Conservation (phyloP, 1,139 yeast species). For the Zygoascus sp. region DNA sequence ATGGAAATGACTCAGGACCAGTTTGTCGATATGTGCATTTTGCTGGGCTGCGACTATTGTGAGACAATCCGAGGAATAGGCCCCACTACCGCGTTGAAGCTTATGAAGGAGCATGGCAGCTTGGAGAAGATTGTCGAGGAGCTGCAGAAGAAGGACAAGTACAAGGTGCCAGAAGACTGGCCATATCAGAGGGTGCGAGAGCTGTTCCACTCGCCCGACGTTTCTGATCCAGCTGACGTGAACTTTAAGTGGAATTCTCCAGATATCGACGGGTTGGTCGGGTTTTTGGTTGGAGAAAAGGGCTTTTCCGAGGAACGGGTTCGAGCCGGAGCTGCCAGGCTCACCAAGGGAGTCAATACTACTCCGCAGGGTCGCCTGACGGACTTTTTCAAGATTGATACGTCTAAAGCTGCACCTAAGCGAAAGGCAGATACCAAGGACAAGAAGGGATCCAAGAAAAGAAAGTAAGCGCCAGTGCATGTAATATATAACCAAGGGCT, state of each 20-base stretch:
- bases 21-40: conserved; percentile 85
- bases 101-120: conserved; percentile 79
- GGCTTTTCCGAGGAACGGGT: conserved; percentile 94
- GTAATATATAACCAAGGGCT: no score
- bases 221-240: conserved; percentile 54
- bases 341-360: conserved; percentile 75
- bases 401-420: conserved; percentile 33
- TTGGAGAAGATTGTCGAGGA: conserved; percentile 71
- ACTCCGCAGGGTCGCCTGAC: conserved; percentile 91
- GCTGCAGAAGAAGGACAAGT: conserved; percentile 59
- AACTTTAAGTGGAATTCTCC: conserved; percentile 66
- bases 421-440: conserved; percentile 27
- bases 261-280: conserved; percentile 66
- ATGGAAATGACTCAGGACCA: conserved; percentile 66
- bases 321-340: conserved; percentile 76
- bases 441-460: conserved; percentile 22
- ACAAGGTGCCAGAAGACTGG: conserved; percentile 91
- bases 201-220: conserved; percentile 78
- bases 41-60: conserved; percentile 95
- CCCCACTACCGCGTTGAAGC: conserved; percentile 85
- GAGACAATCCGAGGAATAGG: conserved; percentile 95
- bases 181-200: conserved; percentile 86
- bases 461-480: conserved; percentile 13
- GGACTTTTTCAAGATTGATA: conserved; percentile 77
- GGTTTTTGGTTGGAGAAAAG: conserved; percentile 67